phyloP scores from a whole-genome alignment of 257 asterid genomes.

The Ilex aquifolium region DNA sequence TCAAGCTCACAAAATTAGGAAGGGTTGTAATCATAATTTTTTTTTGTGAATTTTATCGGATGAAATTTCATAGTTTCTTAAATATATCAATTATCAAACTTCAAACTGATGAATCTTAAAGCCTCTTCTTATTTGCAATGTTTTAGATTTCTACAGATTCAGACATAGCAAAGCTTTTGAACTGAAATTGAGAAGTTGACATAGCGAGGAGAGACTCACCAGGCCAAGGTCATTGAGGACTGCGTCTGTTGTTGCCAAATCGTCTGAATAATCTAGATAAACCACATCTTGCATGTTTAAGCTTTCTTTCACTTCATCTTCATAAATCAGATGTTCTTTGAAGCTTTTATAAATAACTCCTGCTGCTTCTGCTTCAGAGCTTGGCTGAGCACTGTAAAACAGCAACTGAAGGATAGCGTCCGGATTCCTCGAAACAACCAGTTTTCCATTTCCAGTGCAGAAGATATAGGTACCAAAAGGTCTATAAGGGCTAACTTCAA shows the following conservation, averaged over 20 bases:
- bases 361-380: constrained; percentile 36
- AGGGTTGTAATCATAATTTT: background rate
- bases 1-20: background rate
- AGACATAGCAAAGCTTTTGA: no score
- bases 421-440: constrained; percentile 55
- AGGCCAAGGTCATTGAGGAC: constrained; percentile 69
- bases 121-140: no score
- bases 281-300: constrained; percentile 65
- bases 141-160: no score
- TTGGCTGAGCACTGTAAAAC: constrained; percentile 61
- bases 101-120: no score
- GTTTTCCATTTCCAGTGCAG: constrained; percentile 56
- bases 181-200: background rate
- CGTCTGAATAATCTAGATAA: constrained; percentile 34
- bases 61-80: no score
- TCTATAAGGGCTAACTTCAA: constrained; percentile 78
- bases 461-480: constrained; percentile 66
- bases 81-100: no score
- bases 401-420: constrained; percentile 73
- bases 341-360: constrained; percentile 37
- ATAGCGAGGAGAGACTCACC: constrained; percentile 29
- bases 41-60: background rate
- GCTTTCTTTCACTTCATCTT: constrained; percentile 53
- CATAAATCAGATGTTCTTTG: constrained; percentile 48
- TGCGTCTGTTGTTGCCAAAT: constrained; percentile 24